A percentile compares a stretch with the other conserved stretches of the same genome.
These are phyloP conservation scores for Penicillium griseofulvum DNA, from an alignment of 2,329 filamentous ascomycete species.

Conservation along the genomic window DNA sequence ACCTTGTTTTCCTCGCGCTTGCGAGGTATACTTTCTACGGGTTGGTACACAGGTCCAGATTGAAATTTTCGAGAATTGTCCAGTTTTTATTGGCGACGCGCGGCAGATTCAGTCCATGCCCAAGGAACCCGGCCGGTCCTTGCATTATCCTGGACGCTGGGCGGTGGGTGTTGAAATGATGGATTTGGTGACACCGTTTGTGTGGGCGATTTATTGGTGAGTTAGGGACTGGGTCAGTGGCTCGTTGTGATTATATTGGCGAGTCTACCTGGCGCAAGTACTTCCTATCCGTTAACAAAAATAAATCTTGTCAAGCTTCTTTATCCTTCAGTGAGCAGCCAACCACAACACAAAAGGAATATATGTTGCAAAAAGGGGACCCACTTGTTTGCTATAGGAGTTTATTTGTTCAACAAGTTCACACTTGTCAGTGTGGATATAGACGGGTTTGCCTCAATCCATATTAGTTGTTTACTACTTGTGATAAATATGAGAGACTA, in stretches of 20 bases:
- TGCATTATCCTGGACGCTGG: neutral
- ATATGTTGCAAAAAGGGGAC: neutral
- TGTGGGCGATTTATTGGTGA: conserved; percentile 66
- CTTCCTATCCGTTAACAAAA: neutral
- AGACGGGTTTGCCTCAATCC: neutral
- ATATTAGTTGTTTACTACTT: neutral
- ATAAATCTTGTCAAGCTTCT: neutral
- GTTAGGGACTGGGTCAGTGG: conserved; percentile 47
- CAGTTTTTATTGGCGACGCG: conserved; percentile 59
- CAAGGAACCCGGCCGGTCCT: conserved; percentile 47
- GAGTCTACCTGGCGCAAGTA: conserved; percentile 19
- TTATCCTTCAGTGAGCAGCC: neutral
- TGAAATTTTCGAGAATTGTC: conserved; percentile 61
- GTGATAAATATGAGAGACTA: no score
- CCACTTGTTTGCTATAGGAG: no score
- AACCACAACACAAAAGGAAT: neutral
- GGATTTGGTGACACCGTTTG: conserved; percentile 13
- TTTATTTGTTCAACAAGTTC: neutral
- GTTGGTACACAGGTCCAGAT: conserved; percentile 65
- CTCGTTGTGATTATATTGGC: conserved; percentile 23
- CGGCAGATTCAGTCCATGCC: conserved; percentile 50
- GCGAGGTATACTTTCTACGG: conserved; percentile 70
- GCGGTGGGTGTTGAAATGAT: neutral
- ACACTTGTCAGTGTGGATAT: neutral
- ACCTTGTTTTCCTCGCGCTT: conserved; percentile 58